These are phyloP conservation scores for Rubus parviflorus DNA, from an alignment of 306 rosid genomes.

Conservation along the genomic window DNA sequence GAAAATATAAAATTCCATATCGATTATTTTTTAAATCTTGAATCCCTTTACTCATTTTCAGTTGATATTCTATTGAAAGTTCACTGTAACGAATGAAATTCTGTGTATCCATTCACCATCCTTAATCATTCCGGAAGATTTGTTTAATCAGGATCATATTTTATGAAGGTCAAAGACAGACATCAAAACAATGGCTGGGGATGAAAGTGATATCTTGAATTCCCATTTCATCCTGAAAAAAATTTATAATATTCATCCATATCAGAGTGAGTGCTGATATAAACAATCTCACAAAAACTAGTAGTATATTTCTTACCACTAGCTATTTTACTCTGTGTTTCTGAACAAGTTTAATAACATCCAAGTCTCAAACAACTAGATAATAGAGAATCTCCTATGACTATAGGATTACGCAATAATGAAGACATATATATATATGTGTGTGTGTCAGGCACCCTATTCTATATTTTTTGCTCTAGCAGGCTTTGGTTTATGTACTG, in stretches of 20 bases:
- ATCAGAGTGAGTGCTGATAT: not conserved
- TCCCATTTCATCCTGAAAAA: not conserved
- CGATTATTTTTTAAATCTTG: not conserved
- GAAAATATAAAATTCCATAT: not conserved
- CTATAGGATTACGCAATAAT: not conserved
- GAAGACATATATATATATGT: not conserved
- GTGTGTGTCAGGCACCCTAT: not conserved
- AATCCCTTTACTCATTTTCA: not conserved
- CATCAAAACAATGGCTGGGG: conserved; percentile 9
- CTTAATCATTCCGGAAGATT: not conserved
- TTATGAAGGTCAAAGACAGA: conserved; percentile 11
- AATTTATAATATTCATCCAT: not conserved
- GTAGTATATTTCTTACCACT: not conserved
- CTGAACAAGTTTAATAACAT: not conserved
- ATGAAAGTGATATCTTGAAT: conserved; percentile 18
- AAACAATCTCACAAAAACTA: not conserved
- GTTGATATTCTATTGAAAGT: not conserved
- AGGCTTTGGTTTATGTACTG: no score
- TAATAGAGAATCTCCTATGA: not conserved
- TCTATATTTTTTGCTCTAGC: not conserved
- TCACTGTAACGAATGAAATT: not conserved
- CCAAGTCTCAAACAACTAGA: not conserved
- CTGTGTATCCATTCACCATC: conserved; percentile 7
- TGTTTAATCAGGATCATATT: not conserved
- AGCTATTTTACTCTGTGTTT: not conserved